Percentiles rank a stretch among this genome's conserved stretches.
Conservation (phyloP, 2,329 filamentous ascomycete genomes). For the Esteya vermicola region DNA sequence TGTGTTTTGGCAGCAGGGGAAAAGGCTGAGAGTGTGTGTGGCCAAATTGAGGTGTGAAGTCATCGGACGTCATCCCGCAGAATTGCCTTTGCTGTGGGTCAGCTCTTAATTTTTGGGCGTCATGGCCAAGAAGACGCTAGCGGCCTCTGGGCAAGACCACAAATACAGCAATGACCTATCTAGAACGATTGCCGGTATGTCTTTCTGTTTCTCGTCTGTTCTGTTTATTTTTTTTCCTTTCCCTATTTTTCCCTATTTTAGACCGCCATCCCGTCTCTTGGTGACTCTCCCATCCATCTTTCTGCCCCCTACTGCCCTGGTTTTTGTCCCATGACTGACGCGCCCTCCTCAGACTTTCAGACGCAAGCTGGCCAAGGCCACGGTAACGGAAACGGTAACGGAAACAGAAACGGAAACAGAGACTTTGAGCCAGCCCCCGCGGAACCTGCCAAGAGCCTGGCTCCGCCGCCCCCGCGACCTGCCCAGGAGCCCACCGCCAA, state of each 20-base stretch:
- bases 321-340: too few species aligned
- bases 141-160: constrained; percentile 23
- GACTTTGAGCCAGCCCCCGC: constrained; percentile 10
- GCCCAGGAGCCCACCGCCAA: constrained; percentile 35
- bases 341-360: too few species aligned
- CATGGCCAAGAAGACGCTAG: constrained; percentile 33
- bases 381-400: too few species aligned
- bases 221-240: not conserved
- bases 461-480: constrained; percentile 51
- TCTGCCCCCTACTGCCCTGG: too few species aligned
- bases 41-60: too few species aligned
- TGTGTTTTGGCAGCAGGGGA: too few species aligned
- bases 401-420: too few species aligned
- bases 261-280: not conserved
- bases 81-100: not conserved
- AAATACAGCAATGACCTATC: constrained; percentile 28
- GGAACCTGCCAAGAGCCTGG: constrained; percentile 50
- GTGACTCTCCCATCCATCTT: not conserved
- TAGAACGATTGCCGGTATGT: constrained; percentile 27
- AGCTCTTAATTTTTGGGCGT: constrained; percentile 15
- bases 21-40: too few species aligned
- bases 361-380: too few species aligned
- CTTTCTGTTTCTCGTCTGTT: constrained; percentile 12
- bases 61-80: not conserved
- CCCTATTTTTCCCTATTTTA: not conserved